Evolutionary conservation across 257 asterid species (phyloP), one percentile per base, ranked within the genome.

Genomic region (Solanum okadae): DNA sequence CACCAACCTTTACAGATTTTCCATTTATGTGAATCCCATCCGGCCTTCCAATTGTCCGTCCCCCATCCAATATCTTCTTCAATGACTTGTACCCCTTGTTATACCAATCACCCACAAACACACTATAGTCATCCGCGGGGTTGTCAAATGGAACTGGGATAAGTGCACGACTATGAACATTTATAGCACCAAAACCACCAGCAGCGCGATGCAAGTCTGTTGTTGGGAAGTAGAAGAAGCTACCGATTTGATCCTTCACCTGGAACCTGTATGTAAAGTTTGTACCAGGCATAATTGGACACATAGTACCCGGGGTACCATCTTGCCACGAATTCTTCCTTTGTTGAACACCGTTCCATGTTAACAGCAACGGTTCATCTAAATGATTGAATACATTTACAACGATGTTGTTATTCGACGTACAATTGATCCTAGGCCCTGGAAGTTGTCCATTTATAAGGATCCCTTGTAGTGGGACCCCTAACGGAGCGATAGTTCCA

Each of bases 311-410:
- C 16, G 85, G 86, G n/a, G 73, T 87, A 34, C 89, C 86, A 10
- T 87, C 89, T 22, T 87, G 89, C 89, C 89, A 87, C 9, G 86
- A 87, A 31, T 87, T 77, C 86, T 87, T 87, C 44, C 89, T 77
- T 12, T 87, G 89, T 15, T 87, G 89, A 27, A 87, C 22, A n/a
- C 89, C 78, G 12, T 84, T 63, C 87, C 87, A 84, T 33, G 87
- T 84, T 3, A 84, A 23, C n/a, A 84, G 38, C 77, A 84, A 84
- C 3, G 87, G 87, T 34, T 84, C 87, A n/a, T 84, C 87, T 18
- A 84, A 23, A 65, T 84, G 35, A 56, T 84, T 84, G 5, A 84
- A 84, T 9, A 84, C 87, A 22, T 84, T 84, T 10, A 84, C 35
- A 35, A 84, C 78, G 1, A 84, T 61, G 11, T 84, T 84, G 61